Base-by-base conservation (phyloP, 2,329 filamentous ascomycete species). In the Xylariomycetidae sp. region DNA sequence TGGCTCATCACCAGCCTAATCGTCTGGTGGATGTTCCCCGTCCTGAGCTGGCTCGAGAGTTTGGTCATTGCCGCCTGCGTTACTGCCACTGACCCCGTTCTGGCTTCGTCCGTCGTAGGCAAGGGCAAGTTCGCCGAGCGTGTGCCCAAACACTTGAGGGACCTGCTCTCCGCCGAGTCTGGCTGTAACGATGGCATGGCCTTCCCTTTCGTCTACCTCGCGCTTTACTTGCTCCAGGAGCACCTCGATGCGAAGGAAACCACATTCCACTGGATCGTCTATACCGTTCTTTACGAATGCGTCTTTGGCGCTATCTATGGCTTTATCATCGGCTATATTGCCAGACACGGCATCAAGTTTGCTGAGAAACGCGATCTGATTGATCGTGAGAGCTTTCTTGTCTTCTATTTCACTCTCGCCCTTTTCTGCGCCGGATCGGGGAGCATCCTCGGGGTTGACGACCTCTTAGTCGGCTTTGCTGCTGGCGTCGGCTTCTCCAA, bases 101-200 rank as follows among this genome's bases (percentile, higher is more conserved):
- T 98, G 54, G 92, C 92, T 17, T 97, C 92, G 11, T 98, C 92
- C 12, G 92, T 98, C 34, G 92, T 98, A 33, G 92, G 92, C 58
- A 98, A 97, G 67, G 92, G 92, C 53, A 98, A 98, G 63, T 98
- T 98, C 53, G 90, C 92, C 22, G 95, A 95, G 66, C 81, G 92
- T 43, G 88, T 98, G 4, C 92, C 92, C 15, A 97, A 96, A 69
- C 92, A 98, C 80, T 68, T 98, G 65, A 78, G 92, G 71, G 92
- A 98, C 64, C 58, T 98, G 32, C 70, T 98, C 10, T 98, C 92
- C 4, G 89, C 89, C 36, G 92, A 98, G 64, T 98, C 92, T 6
- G 92, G 92, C 18, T 98, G 92, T 66, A 98, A 98, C 72, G 92
- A 98, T 59, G 92, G 92, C 63, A 98, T 98, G 92, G 92, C 92